Evolutionary conservation across 495 filamentous ascomycete species (phyloP), one percentile per base, ranked within the genome.

Genomic region (Penicillium herquei): DNA sequence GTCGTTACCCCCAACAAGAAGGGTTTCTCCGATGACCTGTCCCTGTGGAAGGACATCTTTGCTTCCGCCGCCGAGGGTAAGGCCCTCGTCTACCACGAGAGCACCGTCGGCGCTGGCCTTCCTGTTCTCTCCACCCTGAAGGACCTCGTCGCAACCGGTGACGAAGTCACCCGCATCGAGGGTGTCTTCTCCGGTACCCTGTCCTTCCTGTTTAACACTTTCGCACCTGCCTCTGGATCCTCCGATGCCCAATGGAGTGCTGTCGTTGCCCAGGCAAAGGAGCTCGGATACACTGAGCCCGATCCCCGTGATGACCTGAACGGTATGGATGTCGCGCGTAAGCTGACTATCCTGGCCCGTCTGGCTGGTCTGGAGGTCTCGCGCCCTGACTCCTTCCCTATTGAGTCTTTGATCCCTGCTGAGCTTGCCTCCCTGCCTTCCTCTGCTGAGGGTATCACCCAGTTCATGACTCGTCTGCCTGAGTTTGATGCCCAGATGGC

Each of bases 1-100:
- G 83, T 98, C 68, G 91, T 96, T 33, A 98, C 94, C 0, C 92
- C 94, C 12, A 98, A 96, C 79, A 98, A 98, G 78, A 97, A 98
- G 72, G 93, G 88, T 5, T 98, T 98, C 72, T 93, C 89, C 3
- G 81, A 84, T 34, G 82, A 80, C 33, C 80, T 88, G 50, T 73
- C 81, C 51, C 75, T 96, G 44, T 98, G 92, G 90, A 77, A 88
- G 57, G 81, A 84, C 44, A 96, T 97, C 64, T 91, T 93, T 67
- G 65, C 75, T 14, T 78, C 86, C 0, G 85, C 85, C 5, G 75
- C 77, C 45, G 58, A 75, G 51, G 81, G 78, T 0, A 85, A 85
- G 31, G 90, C 91, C 9, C 85, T 87, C 53, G 78, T 96, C 21
- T 96, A 91, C 80, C 94, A 98, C 66, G 94, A 98, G 76, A 89